These are phyloP conservation scores for Ascochyta fabae DNA, from an alignment of 2,329 filamentous ascomycete species.

Conservation along the genomic window DNA sequence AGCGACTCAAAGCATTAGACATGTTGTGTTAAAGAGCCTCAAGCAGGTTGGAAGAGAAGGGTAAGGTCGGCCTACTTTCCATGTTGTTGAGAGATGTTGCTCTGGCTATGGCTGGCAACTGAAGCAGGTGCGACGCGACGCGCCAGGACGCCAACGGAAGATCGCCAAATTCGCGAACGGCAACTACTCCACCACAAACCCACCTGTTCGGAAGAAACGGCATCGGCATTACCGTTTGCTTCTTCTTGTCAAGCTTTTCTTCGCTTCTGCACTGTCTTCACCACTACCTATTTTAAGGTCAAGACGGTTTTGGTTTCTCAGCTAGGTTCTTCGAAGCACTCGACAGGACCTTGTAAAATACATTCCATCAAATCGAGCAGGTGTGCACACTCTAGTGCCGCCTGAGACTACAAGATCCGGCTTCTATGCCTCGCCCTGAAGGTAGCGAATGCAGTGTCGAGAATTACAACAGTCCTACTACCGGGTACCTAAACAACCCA, in stretches of 20 bases:
- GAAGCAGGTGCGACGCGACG: neutral
- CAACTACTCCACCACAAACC: neutral
- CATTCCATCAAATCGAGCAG: no score
- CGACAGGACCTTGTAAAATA: no score
- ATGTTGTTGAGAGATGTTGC: neutral
- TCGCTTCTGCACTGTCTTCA: neutral
- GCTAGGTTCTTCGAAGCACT: no score
- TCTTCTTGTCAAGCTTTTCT: conserved; percentile 2
- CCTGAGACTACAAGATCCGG: no score
- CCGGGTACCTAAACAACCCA: neutral
- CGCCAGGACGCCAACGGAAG: neutral
- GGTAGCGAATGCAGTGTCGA: no score
- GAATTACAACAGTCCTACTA: no score
- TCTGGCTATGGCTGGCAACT: neutral
- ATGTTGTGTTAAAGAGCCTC: neutral
- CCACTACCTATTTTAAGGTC: neutral
- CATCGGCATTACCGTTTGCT: neutral
- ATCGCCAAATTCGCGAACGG: neutral
- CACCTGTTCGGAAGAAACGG: conserved; percentile 1
- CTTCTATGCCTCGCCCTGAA: no score
- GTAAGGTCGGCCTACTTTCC: neutral
- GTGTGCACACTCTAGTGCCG: no score
- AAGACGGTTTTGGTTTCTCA: no score
- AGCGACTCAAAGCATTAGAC: neutral
- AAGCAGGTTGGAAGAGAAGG: neutral